Conservation (phyloP, 2,329 filamentous ascomycete genomes). For the Passalora sequoiae region DNA sequence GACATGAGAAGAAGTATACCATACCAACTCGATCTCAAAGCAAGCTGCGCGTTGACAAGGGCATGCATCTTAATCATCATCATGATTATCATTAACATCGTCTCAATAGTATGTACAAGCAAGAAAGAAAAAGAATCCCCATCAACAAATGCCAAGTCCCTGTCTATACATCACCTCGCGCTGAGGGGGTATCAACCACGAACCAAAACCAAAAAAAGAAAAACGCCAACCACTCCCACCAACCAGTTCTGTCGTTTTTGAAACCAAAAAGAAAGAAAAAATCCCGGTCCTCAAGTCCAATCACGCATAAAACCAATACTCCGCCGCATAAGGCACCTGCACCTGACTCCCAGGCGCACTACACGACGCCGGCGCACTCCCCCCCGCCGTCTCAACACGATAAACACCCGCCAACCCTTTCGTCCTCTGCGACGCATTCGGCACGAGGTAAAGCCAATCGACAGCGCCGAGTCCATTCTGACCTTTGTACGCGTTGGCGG, state of each 20-base stretch:
- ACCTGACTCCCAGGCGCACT: conserved; percentile 26
- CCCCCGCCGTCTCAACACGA: conserved; percentile 46
- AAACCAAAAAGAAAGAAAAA: too few relatives aligned
- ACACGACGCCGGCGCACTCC: conserved; percentile 38
- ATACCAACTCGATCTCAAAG: too few relatives aligned
- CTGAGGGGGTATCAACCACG: too few relatives aligned
- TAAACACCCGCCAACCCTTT: conserved; percentile 44
- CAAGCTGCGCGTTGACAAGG: too few relatives aligned
- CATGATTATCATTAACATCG: too few relatives aligned
- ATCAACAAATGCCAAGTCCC: too few relatives aligned
- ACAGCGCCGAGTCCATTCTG: conserved; percentile 36
- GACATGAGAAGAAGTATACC: too few relatives aligned
- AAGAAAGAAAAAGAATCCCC: neutral
- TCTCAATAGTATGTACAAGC: neutral
- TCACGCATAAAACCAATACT: conserved; percentile 45
- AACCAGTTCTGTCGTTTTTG: too few relatives aligned
- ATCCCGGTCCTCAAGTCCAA: neutral
- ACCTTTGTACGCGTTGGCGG: conserved; percentile 39
- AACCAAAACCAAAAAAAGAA: too few relatives aligned
- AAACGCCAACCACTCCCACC: too few relatives aligned
- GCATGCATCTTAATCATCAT: too few relatives aligned
- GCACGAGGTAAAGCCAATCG: conserved; percentile 44
- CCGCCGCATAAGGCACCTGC: conserved; percentile 43
- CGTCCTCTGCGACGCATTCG: conserved; percentile 34
- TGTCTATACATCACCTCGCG: too few relatives aligned